Conservation (phyloP, 2,329 filamentous ascomycete species). For the Phialocephala subalpina region DNA sequence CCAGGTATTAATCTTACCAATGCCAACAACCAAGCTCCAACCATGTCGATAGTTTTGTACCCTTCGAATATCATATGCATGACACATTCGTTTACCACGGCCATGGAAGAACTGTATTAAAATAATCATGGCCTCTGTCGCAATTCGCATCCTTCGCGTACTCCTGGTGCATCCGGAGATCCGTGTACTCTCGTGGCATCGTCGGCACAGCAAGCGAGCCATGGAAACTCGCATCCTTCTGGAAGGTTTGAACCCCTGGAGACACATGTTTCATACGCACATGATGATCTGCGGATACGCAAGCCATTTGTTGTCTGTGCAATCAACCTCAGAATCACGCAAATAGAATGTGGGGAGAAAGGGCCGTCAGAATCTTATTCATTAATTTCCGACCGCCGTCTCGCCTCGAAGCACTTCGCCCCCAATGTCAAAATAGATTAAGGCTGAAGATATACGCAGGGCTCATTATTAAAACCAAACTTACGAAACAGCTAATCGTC, state of each 20-base stretch:
- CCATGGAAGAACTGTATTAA: not conserved
- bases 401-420: slow-evolving; percentile 4
- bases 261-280: slow-evolving; percentile 11
- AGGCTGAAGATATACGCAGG: slow-evolving; percentile 1
- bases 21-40: not conserved
- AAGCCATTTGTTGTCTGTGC: slow-evolving; percentile 4
- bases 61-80: slow-evolving; percentile 8
- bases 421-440: slow-evolving; percentile 12
- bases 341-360: slow-evolving; percentile 15
- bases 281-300: slow-evolving; percentile 13
- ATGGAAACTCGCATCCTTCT: slow-evolving; percentile 6
- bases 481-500: slow-evolving; percentile 11
- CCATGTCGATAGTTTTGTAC: not conserved
- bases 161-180: not conserved
- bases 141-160: slow-evolving; percentile 6
- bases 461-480: not conserved
- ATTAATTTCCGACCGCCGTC: slow-evolving; percentile 5
- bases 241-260: not conserved
- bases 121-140: not conserved
- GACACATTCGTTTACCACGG: not conserved
- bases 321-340: slow-evolving; percentile 12
- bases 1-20: not conserved
- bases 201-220: not conserved
- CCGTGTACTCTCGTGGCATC: not conserved
- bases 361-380: slow-evolving; percentile 10